Evolutionary conservation across 805 yeast species (phyloP).

Genomic region (Wickerhamiella nectarea): DNA sequence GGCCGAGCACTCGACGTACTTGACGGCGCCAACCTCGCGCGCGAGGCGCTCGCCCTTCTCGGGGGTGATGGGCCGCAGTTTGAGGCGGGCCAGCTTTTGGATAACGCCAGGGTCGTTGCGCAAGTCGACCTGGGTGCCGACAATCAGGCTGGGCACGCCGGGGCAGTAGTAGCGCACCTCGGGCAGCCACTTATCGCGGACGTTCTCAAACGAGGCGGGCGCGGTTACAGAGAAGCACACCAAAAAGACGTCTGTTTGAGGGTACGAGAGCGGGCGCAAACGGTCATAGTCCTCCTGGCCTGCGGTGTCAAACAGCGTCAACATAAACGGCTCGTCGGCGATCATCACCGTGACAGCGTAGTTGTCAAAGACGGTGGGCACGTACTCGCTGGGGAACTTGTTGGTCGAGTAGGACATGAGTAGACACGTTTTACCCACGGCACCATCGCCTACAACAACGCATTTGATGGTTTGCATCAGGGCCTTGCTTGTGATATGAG

Average conservation of each 20-base stretch:
- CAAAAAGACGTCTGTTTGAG: conserved; percentile 91
- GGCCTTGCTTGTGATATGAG: background rate
- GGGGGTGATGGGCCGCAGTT: conserved; percentile 67
- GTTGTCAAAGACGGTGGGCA: conserved; percentile 95
- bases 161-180: conserved; percentile 97
- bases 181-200: conserved; percentile 97
- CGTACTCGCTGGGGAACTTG: conserved; percentile 95
- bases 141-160: conserved; percentile 94
- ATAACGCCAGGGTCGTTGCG: conserved; percentile 85
- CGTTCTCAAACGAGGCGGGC: conserved; percentile 95
- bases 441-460: conserved; percentile 99
- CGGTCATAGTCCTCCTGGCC: conserved; percentile 99
- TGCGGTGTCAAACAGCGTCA: conserved; percentile 96
- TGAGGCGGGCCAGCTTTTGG: conserved; percentile 82
- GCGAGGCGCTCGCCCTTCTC: conserved; percentile 90
- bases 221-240: conserved; percentile 95
- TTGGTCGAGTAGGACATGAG: conserved; percentile 91
- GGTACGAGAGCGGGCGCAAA: conserved; percentile 88
- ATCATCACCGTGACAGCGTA: conserved; percentile 37
- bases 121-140: conserved; percentile 92
- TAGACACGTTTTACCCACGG: conserved; percentile 94
- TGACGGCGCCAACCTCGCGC: conserved; percentile 85
- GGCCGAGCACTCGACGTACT: conserved; percentile 96
- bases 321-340: conserved; percentile 95
- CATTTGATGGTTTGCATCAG: conserved; percentile 45